These are phyloP conservation scores for Claviceps spartinae DNA, from an alignment of 2,329 filamentous ascomycete genomes.

Conservation along the genomic window DNA sequence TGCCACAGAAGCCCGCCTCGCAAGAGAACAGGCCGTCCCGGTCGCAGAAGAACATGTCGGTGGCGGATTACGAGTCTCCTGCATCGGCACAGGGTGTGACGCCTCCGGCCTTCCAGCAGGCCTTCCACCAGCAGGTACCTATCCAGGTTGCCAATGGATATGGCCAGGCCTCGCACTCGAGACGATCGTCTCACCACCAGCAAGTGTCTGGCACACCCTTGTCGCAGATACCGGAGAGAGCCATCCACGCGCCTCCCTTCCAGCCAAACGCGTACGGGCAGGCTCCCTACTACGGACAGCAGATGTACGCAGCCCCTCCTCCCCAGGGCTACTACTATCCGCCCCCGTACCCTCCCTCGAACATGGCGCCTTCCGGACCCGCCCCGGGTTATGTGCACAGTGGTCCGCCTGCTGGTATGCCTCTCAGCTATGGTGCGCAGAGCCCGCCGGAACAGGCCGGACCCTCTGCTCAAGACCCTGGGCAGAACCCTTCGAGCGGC, in stretches of 20 bases:
- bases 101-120: conserved; percentile 74
- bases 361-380: conserved; percentile 34
- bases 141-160: conserved; percentile 49
- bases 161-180: conserved; percentile 46
- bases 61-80: conserved; percentile 84
- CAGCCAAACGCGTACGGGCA: conserved; percentile 58
- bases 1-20: conserved; percentile 44
- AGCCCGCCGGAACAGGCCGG: conserved; percentile 24
- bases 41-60: conserved; percentile 85
- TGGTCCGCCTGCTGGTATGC: conserved; percentile 30
- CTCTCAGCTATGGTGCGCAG: conserved; percentile 28
- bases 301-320: conserved; percentile 22
- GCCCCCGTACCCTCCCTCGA: conserved; percentile 32
- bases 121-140: conserved; percentile 92
- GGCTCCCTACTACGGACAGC: conserved; percentile 43
- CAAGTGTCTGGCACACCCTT: conserved; percentile 65
- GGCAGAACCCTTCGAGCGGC: conserved; percentile 13
- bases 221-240: conserved; percentile 83
- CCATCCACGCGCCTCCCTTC: conserved; percentile 82
- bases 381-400: conserved; percentile 46
- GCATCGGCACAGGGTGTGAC: conserved; percentile 33
- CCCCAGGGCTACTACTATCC: conserved; percentile 59
- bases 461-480: conserved; percentile 17
- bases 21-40: conserved; percentile 52
- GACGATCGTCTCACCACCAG: conserved; percentile 57